Evolutionary conservation across 306 rosid genomes (phyloP).

Genomic region (Vigna unguiculata): DNA sequence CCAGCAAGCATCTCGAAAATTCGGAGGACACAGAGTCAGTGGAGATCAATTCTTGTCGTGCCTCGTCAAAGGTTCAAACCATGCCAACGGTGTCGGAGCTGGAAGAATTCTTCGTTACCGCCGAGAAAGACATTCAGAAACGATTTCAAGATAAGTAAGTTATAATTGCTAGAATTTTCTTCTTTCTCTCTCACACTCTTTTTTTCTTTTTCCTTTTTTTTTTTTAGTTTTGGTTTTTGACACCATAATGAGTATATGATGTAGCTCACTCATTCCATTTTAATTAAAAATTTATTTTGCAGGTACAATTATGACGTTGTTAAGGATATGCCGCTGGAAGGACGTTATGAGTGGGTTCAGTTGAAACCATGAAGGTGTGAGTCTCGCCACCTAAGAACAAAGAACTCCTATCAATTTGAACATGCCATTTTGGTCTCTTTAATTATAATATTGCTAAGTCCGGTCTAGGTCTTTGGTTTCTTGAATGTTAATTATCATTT

Average conservation of each 20-base stretch:
- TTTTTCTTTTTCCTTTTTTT: neutral
- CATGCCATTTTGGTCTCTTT: constrained; percentile 44
- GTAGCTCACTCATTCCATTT: constrained; percentile 15
- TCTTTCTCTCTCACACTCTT: neutral
- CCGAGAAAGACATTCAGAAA: constrained; percentile 73
- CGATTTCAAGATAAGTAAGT: constrained; percentile 69
- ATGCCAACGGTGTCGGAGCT: constrained; percentile 74
- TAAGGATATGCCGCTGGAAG: constrained; percentile 82
- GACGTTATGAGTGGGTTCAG: constrained; percentile 88
- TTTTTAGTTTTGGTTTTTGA: neutral
- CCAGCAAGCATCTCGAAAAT: constrained; percentile 55
- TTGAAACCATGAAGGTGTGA: constrained; percentile 61
- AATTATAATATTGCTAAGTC: constrained; percentile 35
- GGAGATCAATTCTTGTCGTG: constrained; percentile 53
- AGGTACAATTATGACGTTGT: constrained; percentile 86
- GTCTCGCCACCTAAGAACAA: constrained; percentile 5
- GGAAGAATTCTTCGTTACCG: constrained; percentile 76
- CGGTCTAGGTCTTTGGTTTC: constrained; percentile 48
- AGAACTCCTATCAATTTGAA: constrained; percentile 17
- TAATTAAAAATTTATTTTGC: constrained; percentile 34
- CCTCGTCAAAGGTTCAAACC: constrained; percentile 44
- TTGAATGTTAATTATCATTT: constrained; percentile 17
- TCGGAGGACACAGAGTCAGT: constrained; percentile 52
- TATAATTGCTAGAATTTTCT: neutral
- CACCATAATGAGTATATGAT: neutral